Base-by-base conservation (phyloP, 2,329 filamentous ascomycete genomes). In the Aspergillus cejpii region DNA sequence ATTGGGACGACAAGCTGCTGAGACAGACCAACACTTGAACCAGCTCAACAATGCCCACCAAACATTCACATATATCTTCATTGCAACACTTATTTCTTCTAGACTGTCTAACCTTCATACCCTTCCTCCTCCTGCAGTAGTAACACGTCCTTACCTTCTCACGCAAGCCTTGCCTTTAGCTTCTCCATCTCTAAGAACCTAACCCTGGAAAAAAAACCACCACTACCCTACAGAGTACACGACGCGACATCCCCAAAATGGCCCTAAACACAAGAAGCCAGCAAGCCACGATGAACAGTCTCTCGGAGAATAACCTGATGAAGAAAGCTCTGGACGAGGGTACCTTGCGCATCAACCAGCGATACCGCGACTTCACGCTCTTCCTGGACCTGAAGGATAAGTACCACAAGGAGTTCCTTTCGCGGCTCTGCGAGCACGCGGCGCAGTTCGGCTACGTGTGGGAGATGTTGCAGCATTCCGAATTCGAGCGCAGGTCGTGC, bases 331-430 rank as follows among this genome's bases (percentile, higher is more conserved):
- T 57, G 4, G 49, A 57, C 26, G 14, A 46, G 1, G 51, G 49
- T 1, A 38, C 28, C 2, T 44, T 59, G n/a, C 52, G 20, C 3
- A 21, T 26, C 1, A 49, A 36, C 6, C 52, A 40, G 10, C 42
- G 27, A 3, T 48, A 58, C 14, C 48, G 51, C 1, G 47, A 52
- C 5, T 60, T 61, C 11, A 51, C 53, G 1, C 41, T 39, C 3
- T 54, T 60, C 10, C 49, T 61, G 0, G 58, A 59, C 37, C 21
- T 61, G 20, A 53, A 57, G 15, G 38, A 45, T 1, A 36, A 43
- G 2, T 43, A 53, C 26, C 49, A 54, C 20, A 27, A 27, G 2
- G 27, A 50, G 12, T 55, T 59, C 28, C 31, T 57, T n/a, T 39
- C 11, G 4, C 39, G 26, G 2, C 34, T 59, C 5, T 41, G 41